Evolutionary conservation across 2,329 filamentous ascomycete genomes (phyloP), one percentile per base, ranked within the genome.

Genomic region (Aspergillus hortae): DNA sequence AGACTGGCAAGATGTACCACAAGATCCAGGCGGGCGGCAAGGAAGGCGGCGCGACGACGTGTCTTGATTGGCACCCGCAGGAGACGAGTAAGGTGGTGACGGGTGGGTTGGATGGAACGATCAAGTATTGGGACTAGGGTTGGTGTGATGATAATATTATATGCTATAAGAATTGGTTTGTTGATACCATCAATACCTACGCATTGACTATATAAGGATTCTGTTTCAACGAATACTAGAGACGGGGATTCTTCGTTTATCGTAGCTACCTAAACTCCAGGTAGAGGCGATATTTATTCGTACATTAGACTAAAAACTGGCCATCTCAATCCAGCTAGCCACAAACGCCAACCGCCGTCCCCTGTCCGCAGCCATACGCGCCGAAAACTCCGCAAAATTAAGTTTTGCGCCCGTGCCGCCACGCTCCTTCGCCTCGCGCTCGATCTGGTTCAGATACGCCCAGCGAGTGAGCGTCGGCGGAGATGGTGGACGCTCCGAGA

Each of bases 1-100:
- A 99, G 82, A 96, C 91, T 36, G 95, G 92, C 72, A 97, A 96
- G 76, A 92, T 99, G 91, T 96, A 90, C 74, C 90, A 96, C 75
- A 97, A 97, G 80, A 84, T 99, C 59, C 84, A 88, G 73, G 92
- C 90, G 2, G 74, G 74, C 35, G 74, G 74, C 4, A 76, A 76
- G 21, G 85, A 89, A 53, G 91, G 90, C 49, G 83, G 87, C 48
- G 85, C 92, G 4, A 80, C 96, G 49, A 90, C 90, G n/a, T 89
- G 87, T 60, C 83, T 94, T 52, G 88, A 89, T 69, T 99, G 94
- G 92, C 92, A 97, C 72, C 91, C 92, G n/a, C 89, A 96, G 74
- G 94, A 99, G 79, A 94, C 88, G 15, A 94, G 88, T 67, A 96
- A 96, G 79, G 85, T 97, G 33, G 89, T 87, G 2, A 95, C 92